These are phyloP conservation scores for Tulasnella sp. DNA, from an alignment of 768 basidiomycete species.

Conservation along the genomic window DNA sequence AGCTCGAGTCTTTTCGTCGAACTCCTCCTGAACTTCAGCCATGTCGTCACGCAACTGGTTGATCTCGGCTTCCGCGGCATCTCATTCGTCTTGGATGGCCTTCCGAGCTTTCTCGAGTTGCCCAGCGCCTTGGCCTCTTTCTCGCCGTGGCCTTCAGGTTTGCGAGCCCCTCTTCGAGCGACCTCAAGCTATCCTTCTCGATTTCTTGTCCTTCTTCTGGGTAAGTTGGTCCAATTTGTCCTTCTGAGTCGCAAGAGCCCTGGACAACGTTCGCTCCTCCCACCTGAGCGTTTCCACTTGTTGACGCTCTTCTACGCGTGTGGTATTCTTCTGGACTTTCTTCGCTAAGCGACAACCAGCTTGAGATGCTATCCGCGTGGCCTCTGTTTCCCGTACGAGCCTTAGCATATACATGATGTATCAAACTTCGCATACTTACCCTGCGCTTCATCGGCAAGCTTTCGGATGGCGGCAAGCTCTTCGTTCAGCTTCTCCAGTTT, in stretches of 20 bases:
- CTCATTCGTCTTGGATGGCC: slow-evolving; percentile 48
- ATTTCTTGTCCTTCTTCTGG: slow-evolving; percentile 69
- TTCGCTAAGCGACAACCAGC: slow-evolving; percentile 77
- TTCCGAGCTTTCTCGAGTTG: slow-evolving; percentile 28
- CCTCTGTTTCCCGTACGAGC: slow-evolving; percentile 55
- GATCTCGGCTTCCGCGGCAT: slow-evolving; percentile 64
- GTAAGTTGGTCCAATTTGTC: slow-evolving; percentile 70
- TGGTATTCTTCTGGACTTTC: slow-evolving; percentile 88
- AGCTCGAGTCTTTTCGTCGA: slow-evolving; percentile 72
- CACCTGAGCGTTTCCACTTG: slow-evolving; percentile 76
- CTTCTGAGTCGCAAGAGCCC: slow-evolving; percentile 65
- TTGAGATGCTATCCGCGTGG: slow-evolving; percentile 69
- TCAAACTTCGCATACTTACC: slow-evolving; percentile 52
- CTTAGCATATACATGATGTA: background rate
- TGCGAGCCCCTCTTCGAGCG: slow-evolving; percentile 55
- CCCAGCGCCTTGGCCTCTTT: slow-evolving; percentile 38
- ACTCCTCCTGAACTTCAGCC: slow-evolving; percentile 58
- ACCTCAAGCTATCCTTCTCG: slow-evolving; percentile 72
- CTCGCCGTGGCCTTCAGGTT: slow-evolving; percentile 48
- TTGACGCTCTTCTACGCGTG: slow-evolving; percentile 81
- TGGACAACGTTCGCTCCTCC: slow-evolving; percentile 74
- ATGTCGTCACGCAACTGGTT: slow-evolving; percentile 59
- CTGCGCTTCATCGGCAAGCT: slow-evolving; percentile 75
- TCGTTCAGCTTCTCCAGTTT: slow-evolving; percentile 60
- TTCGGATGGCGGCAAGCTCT: slow-evolving; percentile 68